Percentiles rank a stretch among this genome's conserved stretches.
phyloP scores from a whole-genome alignment of 768 basidiomycete genomes.

The Tricholoma sp. region DNA sequence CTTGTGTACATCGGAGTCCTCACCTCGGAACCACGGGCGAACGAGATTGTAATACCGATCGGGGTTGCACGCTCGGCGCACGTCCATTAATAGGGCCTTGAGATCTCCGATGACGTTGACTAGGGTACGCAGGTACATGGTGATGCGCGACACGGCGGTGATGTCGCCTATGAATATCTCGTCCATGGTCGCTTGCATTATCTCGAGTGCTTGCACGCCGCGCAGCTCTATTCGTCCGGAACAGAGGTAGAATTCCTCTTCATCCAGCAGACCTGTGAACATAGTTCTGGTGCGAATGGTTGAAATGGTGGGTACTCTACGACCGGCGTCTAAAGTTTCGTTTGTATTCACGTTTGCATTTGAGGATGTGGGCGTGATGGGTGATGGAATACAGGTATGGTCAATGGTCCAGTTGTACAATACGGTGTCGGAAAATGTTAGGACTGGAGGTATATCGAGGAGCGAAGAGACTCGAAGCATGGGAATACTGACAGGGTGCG shows the following conservation, averaged over 20 bases:
- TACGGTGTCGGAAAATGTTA: slow-evolving; percentile 92
- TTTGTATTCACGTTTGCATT: neutral
- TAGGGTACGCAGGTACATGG: slow-evolving; percentile 61
- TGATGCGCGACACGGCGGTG: slow-evolving; percentile 61
- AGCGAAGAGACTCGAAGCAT: slow-evolving; percentile 64
- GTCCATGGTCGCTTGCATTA: slow-evolving; percentile 88
- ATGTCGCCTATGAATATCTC: slow-evolving; percentile 81
- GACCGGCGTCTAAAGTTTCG: slow-evolving; percentile 5
- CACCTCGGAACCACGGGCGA: slow-evolving; percentile 82
- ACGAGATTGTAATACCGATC: slow-evolving; percentile 69
- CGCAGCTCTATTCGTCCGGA: slow-evolving; percentile 87
- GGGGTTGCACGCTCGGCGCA: slow-evolving; percentile 75
- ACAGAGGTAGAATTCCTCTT: slow-evolving; percentile 88
- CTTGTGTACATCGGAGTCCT: slow-evolving; percentile 45
- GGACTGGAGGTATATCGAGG: slow-evolving; percentile 80
- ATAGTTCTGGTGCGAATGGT: slow-evolving; percentile 65
- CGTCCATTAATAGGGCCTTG: slow-evolving; percentile 54
- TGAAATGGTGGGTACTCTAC: slow-evolving; percentile 37
- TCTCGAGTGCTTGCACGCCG: slow-evolving; percentile 77
- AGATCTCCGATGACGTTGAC: slow-evolving; percentile 65
- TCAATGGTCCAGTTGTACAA: slow-evolving; percentile 77
- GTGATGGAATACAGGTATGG: slow-evolving; percentile 18
- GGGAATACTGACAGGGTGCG: slow-evolving; percentile 70
- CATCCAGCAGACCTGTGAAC: slow-evolving; percentile 80
- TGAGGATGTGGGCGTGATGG: neutral